phyloP scores from a whole-genome alignment of 2,329 filamentous ascomycete genomes.

The Cadophora luteo-olivacea region DNA sequence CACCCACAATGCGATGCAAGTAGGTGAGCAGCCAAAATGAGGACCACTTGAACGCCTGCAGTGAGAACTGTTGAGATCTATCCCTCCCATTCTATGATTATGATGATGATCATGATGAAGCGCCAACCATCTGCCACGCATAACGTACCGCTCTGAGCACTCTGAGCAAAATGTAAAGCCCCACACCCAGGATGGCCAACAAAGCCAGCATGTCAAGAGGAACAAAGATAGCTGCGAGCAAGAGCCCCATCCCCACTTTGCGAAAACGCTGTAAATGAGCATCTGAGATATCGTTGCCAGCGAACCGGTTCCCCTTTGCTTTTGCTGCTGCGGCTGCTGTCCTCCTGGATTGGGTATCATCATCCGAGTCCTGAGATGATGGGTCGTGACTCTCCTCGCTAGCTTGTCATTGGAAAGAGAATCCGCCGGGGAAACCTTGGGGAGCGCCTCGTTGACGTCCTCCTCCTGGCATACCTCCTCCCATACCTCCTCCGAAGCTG shows the following conservation, averaged over 20 bases:
- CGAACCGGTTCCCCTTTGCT: slow-evolving; percentile 17
- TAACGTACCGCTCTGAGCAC: slow-evolving; percentile 37
- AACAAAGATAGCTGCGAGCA: slow-evolving; percentile 42
- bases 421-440: slow-evolving; percentile 57
- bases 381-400: slow-evolving; percentile 29
- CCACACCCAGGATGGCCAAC: slow-evolving; percentile 34
- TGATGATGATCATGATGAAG: slow-evolving; percentile 13
- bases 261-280: slow-evolving; percentile 35
- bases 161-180: slow-evolving; percentile 41
- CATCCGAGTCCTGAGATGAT: slow-evolving; percentile 24
- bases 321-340: not conserved
- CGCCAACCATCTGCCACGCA: slow-evolving; percentile 34
- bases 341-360: slow-evolving; percentile 17
- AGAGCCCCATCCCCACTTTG: slow-evolving; percentile 41
- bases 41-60: slow-evolving; percentile 23
- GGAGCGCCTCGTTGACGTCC: slow-evolving; percentile 40
- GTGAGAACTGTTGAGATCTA: slow-evolving; percentile 34
- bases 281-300: slow-evolving; percentile 29
- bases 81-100: slow-evolving; percentile 39
- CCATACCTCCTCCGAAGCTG: slow-evolving; percentile 59
- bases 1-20: slow-evolving; percentile 2
- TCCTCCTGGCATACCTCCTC: slow-evolving; percentile 56
- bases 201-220: slow-evolving; percentile 43
- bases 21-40: slow-evolving; percentile 19
- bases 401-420: slow-evolving; percentile 61